A percentile compares a stretch with the other conserved stretches of the same genome.
Conservation (phyloP, 352 stramenopile species). For the Pilasporangium apinafurcum region DNA sequence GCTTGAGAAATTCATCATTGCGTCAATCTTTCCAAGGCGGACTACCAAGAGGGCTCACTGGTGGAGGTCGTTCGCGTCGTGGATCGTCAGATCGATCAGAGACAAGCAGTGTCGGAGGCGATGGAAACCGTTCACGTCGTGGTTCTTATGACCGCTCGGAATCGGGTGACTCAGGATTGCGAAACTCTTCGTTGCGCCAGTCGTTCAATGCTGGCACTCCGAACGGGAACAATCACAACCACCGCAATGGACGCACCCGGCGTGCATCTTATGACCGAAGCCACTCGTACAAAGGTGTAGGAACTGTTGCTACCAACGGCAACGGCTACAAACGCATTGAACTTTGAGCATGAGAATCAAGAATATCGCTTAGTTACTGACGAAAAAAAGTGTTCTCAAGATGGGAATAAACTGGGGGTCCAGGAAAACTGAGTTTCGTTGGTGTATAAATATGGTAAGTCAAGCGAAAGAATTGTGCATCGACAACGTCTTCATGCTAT, state of each 20-base stretch:
- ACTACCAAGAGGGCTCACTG: slow-evolving; percentile 13
- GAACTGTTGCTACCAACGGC: slow-evolving; percentile 42
- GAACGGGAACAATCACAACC: slow-evolving; percentile 8
- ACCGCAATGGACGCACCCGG: slow-evolving; percentile 30
- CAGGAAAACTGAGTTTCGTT: too few species aligned
- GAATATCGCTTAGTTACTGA: too few species aligned
- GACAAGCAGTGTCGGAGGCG: slow-evolving; percentile 8
- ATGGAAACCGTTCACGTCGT: slow-evolving; percentile 29
- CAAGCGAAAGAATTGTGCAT: too few species aligned
- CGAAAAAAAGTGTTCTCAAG: too few species aligned
- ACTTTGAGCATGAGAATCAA: too few species aligned
- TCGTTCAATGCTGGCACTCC: slow-evolving; percentile 12
- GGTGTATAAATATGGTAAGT: too few species aligned
- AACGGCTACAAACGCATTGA: slow-evolving; percentile 66
- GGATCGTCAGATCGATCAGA: slow-evolving; percentile 18
- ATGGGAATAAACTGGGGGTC: too few species aligned
- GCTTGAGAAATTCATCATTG: slow-evolving; percentile 21
- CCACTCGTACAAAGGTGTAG: slow-evolving; percentile 41
- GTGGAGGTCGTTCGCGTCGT: slow-evolving; percentile 17
- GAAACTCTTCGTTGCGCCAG: slow-evolving; percentile 12
- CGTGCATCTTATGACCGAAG: slow-evolving; percentile 47
- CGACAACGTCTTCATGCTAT: too few species aligned
- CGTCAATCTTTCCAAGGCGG: slow-evolving; percentile 16
- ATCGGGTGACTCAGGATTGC: slow-evolving; percentile 8
- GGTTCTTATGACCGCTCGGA: slow-evolving; percentile 61